Evolutionary conservation across 805 yeast species (phyloP).

Genomic region (Kodamaea jinghongensis): DNA sequence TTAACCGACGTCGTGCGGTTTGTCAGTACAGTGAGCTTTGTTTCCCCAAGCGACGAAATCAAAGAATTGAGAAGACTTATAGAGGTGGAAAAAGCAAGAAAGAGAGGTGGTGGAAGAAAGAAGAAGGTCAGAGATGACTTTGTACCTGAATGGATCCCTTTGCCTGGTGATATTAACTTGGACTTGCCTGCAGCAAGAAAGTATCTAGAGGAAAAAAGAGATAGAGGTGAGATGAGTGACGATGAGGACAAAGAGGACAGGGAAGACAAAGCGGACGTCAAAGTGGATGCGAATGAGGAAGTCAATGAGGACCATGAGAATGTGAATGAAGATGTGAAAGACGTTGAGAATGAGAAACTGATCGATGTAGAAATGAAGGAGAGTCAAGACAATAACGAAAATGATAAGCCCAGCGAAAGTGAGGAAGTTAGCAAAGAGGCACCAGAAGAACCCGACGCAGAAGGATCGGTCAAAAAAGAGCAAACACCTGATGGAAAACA

Average conservation of each 20-base stretch:
- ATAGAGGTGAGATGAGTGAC: slow-evolving; percentile 17
- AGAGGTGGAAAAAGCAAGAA: slow-evolving; percentile 32
- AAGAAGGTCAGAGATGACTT: slow-evolving; percentile 6
- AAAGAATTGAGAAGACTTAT: slow-evolving; percentile 38
- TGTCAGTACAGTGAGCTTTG: slow-evolving; percentile 43
- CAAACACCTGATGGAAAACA: too few species aligned
- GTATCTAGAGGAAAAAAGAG: slow-evolving; percentile 23
- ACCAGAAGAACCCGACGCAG: background rate
- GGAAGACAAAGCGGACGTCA: slow-evolving; percentile 2
- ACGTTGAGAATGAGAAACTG: slow-evolving; percentile 10
- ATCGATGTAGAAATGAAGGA: slow-evolving; percentile 6
- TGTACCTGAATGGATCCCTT: slow-evolving; percentile 13
- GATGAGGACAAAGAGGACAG: slow-evolving; percentile 8
- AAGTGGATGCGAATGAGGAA: background rate
- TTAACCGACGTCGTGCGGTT: slow-evolving; percentile 59
- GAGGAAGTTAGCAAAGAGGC: too few species aligned
- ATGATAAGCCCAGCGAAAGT: too few species aligned
- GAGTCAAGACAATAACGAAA: slow-evolving; percentile 11
- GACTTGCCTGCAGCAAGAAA: slow-evolving; percentile 27
- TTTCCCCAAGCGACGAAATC: slow-evolving; percentile 65
- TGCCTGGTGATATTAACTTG: slow-evolving; percentile 32
- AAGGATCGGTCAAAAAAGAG: too few species aligned
- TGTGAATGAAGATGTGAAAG: slow-evolving; percentile 4
- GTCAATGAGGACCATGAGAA: slow-evolving; percentile 1
- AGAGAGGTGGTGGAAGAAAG: slow-evolving; percentile 26